A percentile compares a stretch with the other conserved stretches of the same genome.
These are phyloP conservation scores for Penicillium dipodomyicola DNA, from an alignment of 495 filamentous ascomycete genomes.

Conservation along the genomic window DNA sequence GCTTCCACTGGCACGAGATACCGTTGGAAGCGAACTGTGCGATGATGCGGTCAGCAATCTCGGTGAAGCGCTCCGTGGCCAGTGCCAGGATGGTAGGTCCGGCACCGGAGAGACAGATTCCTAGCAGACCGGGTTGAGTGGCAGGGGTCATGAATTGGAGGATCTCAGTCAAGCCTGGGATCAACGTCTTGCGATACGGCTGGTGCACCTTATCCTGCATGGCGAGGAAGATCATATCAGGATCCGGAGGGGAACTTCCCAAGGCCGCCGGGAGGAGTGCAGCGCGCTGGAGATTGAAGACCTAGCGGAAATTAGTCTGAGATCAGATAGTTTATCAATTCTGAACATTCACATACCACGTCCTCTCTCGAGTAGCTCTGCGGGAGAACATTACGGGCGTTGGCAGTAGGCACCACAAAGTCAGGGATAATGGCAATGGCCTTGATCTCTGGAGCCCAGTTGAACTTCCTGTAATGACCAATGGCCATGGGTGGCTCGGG, in stretches of 20 bases:
- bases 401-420: slow-evolving; percentile 88
- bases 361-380: slow-evolving; percentile 71
- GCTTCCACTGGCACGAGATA: slow-evolving; percentile 80
- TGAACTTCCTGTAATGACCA: slow-evolving; percentile 89
- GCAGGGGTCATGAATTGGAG: slow-evolving; percentile 80
- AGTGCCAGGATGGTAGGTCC: slow-evolving; percentile 93
- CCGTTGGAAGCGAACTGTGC: slow-evolving; percentile 59
- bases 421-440: slow-evolving; percentile 91
- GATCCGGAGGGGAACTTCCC: slow-evolving; percentile 83
- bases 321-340: background rate
- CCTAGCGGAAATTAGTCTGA: slow-evolving; percentile 38
- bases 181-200: slow-evolving; percentile 82
- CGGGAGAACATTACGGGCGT: slow-evolving; percentile 80
- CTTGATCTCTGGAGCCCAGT: slow-evolving; percentile 90
- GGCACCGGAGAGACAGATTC: slow-evolving; percentile 89
- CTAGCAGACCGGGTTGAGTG: slow-evolving; percentile 81
- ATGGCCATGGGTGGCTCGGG: slow-evolving; percentile 87
- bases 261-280: slow-evolving; percentile 83
- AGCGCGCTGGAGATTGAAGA: slow-evolving; percentile 92
- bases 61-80: slow-evolving; percentile 80
- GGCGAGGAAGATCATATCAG: slow-evolving; percentile 87
- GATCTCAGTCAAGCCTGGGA: slow-evolving; percentile 88
- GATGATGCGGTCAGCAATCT: slow-evolving; percentile 77
- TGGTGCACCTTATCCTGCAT: slow-evolving; percentile 99
- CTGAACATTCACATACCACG: slow-evolving; percentile 53